A percentile compares a stretch with the other conserved stretches of the same genome.
These are phyloP conservation scores for Citrus australasica DNA, from an alignment of 345 rosid species.

Conservation along the genomic window DNA sequence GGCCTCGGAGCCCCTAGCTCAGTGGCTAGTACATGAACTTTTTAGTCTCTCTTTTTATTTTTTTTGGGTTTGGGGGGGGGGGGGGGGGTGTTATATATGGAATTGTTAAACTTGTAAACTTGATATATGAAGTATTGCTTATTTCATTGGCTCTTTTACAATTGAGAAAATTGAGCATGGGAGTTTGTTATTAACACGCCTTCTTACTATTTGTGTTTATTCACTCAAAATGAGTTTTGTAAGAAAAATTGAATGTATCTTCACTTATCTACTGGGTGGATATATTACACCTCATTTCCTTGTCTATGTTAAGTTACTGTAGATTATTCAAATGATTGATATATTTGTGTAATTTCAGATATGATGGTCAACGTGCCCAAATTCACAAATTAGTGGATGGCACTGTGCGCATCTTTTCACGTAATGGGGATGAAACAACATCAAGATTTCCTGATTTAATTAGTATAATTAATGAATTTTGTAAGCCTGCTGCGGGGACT, in stretches of 20 bases:
- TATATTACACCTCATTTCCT: not conserved
- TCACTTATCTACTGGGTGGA: not conserved
- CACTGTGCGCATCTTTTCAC: slow-evolving; percentile 64
- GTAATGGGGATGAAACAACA: slow-evolving; percentile 89
- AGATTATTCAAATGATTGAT: slow-evolving; percentile 2
- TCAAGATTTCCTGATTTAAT: slow-evolving; percentile 76
- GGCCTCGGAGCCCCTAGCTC: not conserved
- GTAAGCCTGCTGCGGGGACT: slow-evolving; percentile 53
- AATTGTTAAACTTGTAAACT: not conserved
- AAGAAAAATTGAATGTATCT: not conserved
- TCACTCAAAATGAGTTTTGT: not conserved
- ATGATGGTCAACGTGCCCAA: slow-evolving; percentile 95
- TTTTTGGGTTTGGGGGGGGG: too few species aligned
- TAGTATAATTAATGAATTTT: slow-evolving; percentile 45
- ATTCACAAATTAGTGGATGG: slow-evolving; percentile 68
- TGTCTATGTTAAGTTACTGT: slow-evolving; percentile 4
- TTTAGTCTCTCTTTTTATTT: not conserved
- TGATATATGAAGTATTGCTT: not conserved
- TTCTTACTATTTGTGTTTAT: not conserved
- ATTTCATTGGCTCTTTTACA: not conserved
- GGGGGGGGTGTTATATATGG: not conserved
- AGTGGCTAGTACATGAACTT: not conserved
- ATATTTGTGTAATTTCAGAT: slow-evolving; percentile 38
- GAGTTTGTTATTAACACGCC: not conserved
- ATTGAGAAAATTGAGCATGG: not conserved